phyloP scores from a whole-genome alignment of 2,329 filamentous ascomycete species.

The Colletotrichum lentis region DNA sequence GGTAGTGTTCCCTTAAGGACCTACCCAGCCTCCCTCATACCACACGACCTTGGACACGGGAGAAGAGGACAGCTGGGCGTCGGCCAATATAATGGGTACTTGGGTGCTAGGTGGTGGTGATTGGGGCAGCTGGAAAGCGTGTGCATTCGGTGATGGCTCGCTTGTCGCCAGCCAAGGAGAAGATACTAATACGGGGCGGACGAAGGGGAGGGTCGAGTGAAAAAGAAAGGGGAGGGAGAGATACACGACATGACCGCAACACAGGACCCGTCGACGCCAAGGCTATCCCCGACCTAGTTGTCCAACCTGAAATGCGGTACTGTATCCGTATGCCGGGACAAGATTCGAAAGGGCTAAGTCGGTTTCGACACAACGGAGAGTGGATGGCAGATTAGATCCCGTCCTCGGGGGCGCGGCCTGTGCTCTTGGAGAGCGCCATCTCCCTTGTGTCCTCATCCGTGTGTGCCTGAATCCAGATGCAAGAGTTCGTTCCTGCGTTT shows the following conservation, averaged over 20 bases:
- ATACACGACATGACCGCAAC: neutral
- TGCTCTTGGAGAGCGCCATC: constrained; percentile 1
- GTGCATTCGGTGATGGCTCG: constrained; percentile 28
- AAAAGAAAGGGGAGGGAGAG: neutral
- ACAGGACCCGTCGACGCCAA: constrained; percentile 22
- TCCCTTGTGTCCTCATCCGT: neutral
- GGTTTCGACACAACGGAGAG: constrained; percentile 30
- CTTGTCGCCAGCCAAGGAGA: constrained; percentile 18
- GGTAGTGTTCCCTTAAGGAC: neutral
- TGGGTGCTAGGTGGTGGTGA: neutral
- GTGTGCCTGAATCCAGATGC: constrained; percentile 21
- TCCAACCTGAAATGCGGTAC: constrained; percentile 17
- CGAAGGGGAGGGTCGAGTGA: neutral
- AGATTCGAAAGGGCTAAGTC: constrained; percentile 23
- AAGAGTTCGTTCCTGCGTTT: constrained; percentile 33
- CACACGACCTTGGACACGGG: neutral
- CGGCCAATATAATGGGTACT: neutral
- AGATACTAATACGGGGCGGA: neutral
- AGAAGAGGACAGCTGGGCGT: constrained; percentile 9
- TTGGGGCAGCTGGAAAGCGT: neutral
- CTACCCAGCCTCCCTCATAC: neutral
- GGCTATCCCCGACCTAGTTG: constrained; percentile 17
- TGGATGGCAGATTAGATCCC: constrained; percentile 25
- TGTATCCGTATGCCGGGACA: constrained; percentile 2
- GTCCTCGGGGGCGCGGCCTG: constrained; percentile 6